A percentile compares a stretch with the other conserved stretches of the same genome.
Conservation (phyloP, 2,329 filamentous ascomycete genomes). For the Massarina eburnea region DNA sequence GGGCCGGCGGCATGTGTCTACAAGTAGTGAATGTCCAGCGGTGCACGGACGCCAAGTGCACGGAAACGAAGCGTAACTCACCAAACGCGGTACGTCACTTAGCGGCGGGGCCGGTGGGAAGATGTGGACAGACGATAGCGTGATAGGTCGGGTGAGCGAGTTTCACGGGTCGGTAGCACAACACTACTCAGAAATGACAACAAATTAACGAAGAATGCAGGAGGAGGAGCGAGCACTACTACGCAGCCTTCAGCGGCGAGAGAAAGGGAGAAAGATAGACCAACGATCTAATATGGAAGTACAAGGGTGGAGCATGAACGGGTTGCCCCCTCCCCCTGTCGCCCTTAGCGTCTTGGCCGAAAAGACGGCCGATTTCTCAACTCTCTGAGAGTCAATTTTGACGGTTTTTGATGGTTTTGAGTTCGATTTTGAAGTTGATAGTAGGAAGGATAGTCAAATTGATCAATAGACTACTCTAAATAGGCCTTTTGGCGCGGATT, state of each 20-base stretch:
- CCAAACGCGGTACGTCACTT: constrained; percentile 18
- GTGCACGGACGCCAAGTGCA: constrained; percentile 3
- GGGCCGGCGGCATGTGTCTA: neutral
- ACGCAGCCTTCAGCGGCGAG: neutral
- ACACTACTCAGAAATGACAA: constrained; percentile 8
- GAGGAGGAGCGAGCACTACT: neutral
- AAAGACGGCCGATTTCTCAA: too few species aligned
- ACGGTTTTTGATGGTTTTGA: too few species aligned
- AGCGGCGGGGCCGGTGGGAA: constrained; percentile 7
- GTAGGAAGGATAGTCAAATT: too few species aligned
- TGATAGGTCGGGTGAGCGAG: constrained; percentile 17
- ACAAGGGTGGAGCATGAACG: too few species aligned
- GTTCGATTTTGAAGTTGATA: too few species aligned
- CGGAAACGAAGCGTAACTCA: constrained; percentile 1
- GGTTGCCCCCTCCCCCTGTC: too few species aligned
- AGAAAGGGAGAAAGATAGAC: too few species aligned
- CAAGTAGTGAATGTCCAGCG: constrained; percentile 2
- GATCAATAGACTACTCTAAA: too few species aligned
- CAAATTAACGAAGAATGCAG: constrained; percentile 10
- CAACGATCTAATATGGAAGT: too few species aligned
- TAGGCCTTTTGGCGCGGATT: too few species aligned
- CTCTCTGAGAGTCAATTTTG: too few species aligned
- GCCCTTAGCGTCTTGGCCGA: too few species aligned
- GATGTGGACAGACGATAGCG: constrained; percentile 12
- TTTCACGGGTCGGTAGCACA: constrained; percentile 6